These are phyloP conservation scores for Alternaria solani DNA, from an alignment of 2,329 filamentous ascomycete species.

Conservation along the genomic window DNA sequence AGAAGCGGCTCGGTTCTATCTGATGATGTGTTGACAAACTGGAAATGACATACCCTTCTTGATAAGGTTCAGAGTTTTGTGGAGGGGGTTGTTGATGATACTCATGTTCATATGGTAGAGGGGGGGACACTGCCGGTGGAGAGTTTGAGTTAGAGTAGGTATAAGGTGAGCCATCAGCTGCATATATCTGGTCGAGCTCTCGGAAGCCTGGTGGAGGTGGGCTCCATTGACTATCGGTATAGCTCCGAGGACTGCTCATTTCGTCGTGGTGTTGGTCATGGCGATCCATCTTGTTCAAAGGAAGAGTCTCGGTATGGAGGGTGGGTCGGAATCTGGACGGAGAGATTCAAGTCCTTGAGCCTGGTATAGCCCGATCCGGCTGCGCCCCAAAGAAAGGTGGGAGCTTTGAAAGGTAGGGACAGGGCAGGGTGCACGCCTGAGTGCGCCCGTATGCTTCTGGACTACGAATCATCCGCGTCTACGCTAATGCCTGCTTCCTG, in stretches of 20 bases:
- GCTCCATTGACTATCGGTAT: slow-evolving; percentile 30
- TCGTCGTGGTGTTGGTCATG: slow-evolving; percentile 24
- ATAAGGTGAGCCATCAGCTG: slow-evolving; percentile 15
- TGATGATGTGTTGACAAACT: neutral
- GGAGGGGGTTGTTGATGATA: slow-evolving; percentile 15
- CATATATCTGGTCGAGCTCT: slow-evolving; percentile 29
- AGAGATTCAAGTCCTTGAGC: slow-evolving; percentile 3
- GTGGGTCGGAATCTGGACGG: slow-evolving; percentile 15
- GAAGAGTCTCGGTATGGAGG: slow-evolving; percentile 9
- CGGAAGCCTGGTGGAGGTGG: slow-evolving; percentile 32
- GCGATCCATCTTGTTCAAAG: slow-evolving; percentile 24
- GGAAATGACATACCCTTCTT: slow-evolving; percentile 21
- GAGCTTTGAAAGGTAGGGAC: slow-evolving; percentile 12
- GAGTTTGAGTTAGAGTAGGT: slow-evolving; percentile 19
- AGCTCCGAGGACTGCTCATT: slow-evolving; percentile 19
- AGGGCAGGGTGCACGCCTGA: slow-evolving; percentile 22
- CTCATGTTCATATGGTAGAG: slow-evolving; percentile 26
- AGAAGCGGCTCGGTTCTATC: neutral
- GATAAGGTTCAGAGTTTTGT: slow-evolving; percentile 18
- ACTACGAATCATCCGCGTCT: slow-evolving; percentile 8
- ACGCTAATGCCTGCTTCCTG: slow-evolving; percentile 17
- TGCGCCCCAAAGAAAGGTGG: slow-evolving; percentile 13
- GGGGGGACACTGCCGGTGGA: slow-evolving; percentile 25
- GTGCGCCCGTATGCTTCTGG: slow-evolving; percentile 19
- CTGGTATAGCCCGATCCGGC: slow-evolving; percentile 22